These are phyloP conservation scores for Herpetospermum pedunculosum DNA, from an alignment of 306 rosid species.

Conservation along the genomic window DNA sequence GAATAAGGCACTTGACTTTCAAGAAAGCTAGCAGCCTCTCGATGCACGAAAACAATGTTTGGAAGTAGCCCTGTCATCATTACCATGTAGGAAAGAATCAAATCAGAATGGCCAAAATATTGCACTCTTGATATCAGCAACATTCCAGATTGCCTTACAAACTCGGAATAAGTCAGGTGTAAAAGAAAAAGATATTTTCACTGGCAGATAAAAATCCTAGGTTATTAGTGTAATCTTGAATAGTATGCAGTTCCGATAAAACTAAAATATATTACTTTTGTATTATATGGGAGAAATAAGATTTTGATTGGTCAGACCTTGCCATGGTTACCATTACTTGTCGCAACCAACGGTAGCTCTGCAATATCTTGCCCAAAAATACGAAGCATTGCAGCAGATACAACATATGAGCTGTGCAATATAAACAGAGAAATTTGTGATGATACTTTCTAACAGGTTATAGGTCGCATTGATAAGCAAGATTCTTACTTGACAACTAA, in stretches of 20 bases:
- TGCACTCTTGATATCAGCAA: not conserved
- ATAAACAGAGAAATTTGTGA: conserved; percentile 19
- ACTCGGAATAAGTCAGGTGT: not conserved
- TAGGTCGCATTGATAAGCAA: conserved; percentile 1
- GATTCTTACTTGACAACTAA: conserved; percentile 73
- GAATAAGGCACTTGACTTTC: conserved; percentile 64
- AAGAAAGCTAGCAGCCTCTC: conserved; percentile 73
- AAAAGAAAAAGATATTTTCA: no score
- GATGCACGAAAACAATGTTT: conserved; percentile 72
- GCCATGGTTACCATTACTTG: conserved; percentile 70
- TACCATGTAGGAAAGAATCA: not conserved
- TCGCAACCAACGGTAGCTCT: conserved; percentile 89
- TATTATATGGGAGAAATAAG: no score
- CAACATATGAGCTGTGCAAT: conserved; percentile 84
- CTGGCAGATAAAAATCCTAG: no score
- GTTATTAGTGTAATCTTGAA: no score
- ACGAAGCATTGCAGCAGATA: conserved; percentile 80
- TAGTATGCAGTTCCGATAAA: no score
- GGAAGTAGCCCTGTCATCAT: conserved; percentile 78
- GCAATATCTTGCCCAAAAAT: conserved; percentile 77
- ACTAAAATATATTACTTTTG: no score
- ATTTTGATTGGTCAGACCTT: conserved; percentile 38
- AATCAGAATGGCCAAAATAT: not conserved
- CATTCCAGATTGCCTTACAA: not conserved
- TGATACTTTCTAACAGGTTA: not conserved